A percentile compares a stretch with the other conserved stretches of the same genome.
Evolutionary conservation across 2,329 filamentous ascomycete genomes (phyloP).

Genomic region (Thyridium curvatum): DNA sequence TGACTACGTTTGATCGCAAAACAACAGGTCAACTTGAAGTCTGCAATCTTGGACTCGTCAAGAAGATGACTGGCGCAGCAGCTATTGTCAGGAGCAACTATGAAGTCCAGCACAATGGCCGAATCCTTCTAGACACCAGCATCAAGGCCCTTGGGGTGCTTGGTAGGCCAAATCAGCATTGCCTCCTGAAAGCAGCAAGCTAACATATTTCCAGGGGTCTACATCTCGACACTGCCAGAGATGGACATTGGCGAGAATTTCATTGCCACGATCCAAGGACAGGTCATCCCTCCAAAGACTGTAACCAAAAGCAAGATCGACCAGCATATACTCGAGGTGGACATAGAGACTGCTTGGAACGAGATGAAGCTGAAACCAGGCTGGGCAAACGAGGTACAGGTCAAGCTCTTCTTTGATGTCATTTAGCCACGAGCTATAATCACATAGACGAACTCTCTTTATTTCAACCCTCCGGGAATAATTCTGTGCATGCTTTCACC

Average conservation of each 20-base stretch:
- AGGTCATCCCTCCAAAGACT: slow-evolving; percentile 60
- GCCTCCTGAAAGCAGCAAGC: neutral
- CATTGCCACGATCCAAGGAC: slow-evolving; percentile 68
- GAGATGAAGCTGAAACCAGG: slow-evolving; percentile 62
- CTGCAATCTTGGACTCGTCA: slow-evolving; percentile 70
- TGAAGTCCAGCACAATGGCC: slow-evolving; percentile 45
- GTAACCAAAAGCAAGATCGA: slow-evolving; percentile 52
- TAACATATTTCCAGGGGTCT: slow-evolving; percentile 50
- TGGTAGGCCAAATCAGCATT: slow-evolving; percentile 38
- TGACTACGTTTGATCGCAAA: slow-evolving; percentile 42
- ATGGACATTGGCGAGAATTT: slow-evolving; percentile 59
- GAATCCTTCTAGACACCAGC: slow-evolving; percentile 58
- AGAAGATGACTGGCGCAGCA: slow-evolving; percentile 85
- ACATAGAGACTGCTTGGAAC: slow-evolving; percentile 71
- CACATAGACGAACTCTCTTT: too few species aligned
- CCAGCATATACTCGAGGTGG: slow-evolving; percentile 64
- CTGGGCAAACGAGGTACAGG: slow-evolving; percentile 74
- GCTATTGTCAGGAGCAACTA: slow-evolving; percentile 62
- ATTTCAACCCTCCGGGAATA: too few species aligned
- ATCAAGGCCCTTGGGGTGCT: slow-evolving; percentile 76
- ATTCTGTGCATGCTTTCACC: too few species aligned
- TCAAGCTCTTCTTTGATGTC: slow-evolving; percentile 47
- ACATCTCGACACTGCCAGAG: slow-evolving; percentile 61
- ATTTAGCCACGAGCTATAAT: neutral
- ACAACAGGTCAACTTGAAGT: slow-evolving; percentile 41